Evolutionary conservation across 2,329 filamentous ascomycete genomes (phyloP).

Genomic region (Cladosporium cucumerinum): DNA sequence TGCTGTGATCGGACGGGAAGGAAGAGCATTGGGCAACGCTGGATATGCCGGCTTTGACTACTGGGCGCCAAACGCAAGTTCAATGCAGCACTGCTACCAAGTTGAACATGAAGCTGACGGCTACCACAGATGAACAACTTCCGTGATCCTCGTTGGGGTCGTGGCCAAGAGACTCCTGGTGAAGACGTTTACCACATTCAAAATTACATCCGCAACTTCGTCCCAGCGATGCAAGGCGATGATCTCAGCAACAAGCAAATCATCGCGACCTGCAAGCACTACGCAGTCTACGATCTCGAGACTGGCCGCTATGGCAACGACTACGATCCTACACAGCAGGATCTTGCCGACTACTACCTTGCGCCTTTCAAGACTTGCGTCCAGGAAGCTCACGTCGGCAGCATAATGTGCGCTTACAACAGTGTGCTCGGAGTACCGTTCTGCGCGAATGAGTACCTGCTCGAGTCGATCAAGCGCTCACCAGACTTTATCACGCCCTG

Average conservation of each 20-base stretch:
- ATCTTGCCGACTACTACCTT: constrained; percentile 62
- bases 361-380: constrained; percentile 56
- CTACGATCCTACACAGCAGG: constrained; percentile 55
- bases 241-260: constrained; percentile 34
- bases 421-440: constrained; percentile 58
- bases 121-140: constrained; percentile 10
- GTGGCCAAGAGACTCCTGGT: constrained; percentile 40
- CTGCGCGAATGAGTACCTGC: constrained; percentile 58
- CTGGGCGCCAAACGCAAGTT: constrained; percentile 64
- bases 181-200: constrained; percentile 20
- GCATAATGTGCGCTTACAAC: constrained; percentile 58
- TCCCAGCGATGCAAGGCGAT: constrained; percentile 29
- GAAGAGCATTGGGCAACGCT: constrained; percentile 59
- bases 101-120: not conserved
- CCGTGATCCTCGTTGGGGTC: constrained; percentile 22
- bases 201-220: constrained; percentile 29
- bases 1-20: constrained; percentile 54
- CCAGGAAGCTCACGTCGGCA: constrained; percentile 39
- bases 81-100: not conserved
- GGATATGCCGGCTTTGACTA: constrained; percentile 47
- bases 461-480: constrained; percentile 51
- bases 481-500: constrained; percentile 51
- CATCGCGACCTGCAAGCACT: constrained; percentile 35
- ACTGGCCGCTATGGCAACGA: constrained; percentile 46
- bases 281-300: constrained; percentile 36